Percentiles rank a stretch among this genome's conserved stretches.
These are phyloP conservation scores for Coemansia sp. DNA, from an alignment of 192 early-diverging fungal genomes.

Conservation along the genomic window DNA sequence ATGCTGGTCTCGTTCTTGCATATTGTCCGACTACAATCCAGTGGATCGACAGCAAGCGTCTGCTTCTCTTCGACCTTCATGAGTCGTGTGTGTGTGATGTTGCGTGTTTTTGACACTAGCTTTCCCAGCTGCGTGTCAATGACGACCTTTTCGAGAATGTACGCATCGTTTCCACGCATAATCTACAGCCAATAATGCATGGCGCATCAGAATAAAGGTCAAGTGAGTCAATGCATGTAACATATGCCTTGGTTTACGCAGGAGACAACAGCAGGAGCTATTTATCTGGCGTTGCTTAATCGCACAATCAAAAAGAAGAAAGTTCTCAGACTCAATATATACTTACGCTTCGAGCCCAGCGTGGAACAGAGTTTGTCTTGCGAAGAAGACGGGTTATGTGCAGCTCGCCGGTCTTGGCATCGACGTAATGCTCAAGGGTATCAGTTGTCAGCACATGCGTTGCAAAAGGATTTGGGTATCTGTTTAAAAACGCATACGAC, in stretches of 20 bases:
- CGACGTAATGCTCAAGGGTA: slow-evolving; percentile 85
- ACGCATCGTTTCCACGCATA: slow-evolving; percentile 80
- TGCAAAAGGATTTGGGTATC: slow-evolving; percentile 98
- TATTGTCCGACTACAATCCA: slow-evolving; percentile 62
- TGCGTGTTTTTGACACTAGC: slow-evolving; percentile 83
- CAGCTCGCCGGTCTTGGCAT: slow-evolving; percentile 75
- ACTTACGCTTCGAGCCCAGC: slow-evolving; percentile 72
- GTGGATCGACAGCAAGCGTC: slow-evolving; percentile 61
- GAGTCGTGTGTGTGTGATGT: slow-evolving; percentile 89
- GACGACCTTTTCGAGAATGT: slow-evolving; percentile 86
- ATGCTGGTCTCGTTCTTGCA: slow-evolving; percentile 83
- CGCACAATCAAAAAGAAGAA: no score
- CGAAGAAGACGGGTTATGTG: slow-evolving; percentile 85
- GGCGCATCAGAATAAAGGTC: background rate
- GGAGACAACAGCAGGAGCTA: background rate
- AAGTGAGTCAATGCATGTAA: background rate
- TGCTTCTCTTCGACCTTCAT: slow-evolving; percentile 94
- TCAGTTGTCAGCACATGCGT: slow-evolving; percentile 90
- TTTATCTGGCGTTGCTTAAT: background rate
- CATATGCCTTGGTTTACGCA: background rate
- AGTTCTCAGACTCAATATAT: background rate
- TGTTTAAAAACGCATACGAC: slow-evolving; percentile 85
- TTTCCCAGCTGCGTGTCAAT: slow-evolving; percentile 74
- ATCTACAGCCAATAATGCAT: slow-evolving; percentile 54
- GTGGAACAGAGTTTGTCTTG: slow-evolving; percentile 84